Conservation (phyloP, 495 filamentous ascomycete species). For the Trichoderma asperelloides region DNA sequence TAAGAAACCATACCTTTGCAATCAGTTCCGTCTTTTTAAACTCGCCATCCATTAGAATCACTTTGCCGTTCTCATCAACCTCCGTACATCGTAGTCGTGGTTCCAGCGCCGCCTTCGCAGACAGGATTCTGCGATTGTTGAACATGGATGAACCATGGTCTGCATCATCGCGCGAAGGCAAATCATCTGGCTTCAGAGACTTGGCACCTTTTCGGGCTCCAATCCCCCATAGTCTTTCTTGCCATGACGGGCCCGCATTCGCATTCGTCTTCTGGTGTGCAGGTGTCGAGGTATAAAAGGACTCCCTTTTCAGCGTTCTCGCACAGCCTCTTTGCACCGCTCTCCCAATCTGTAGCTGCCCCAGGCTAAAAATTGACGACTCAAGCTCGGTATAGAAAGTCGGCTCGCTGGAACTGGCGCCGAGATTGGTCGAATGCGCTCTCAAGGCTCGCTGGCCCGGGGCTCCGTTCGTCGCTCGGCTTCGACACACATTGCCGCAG, state of each 20-base stretch:
- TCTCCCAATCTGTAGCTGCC: neutral
- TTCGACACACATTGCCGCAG: constrained; percentile 21
- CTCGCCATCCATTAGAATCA: constrained; percentile 90
- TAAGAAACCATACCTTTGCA: constrained; percentile 59
- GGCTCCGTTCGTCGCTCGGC: neutral
- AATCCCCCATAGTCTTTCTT: constrained; percentile 46
- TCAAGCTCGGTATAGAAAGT: neutral
- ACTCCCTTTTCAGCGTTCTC: neutral
- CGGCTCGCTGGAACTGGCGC: neutral
- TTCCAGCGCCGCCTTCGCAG: constrained; percentile 68
- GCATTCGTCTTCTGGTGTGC: neutral
- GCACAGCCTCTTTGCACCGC: neutral
- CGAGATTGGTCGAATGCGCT: neutral
- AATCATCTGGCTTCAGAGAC: constrained; percentile 40
- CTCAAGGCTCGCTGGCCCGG: neutral
- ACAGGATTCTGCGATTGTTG: constrained; percentile 50
- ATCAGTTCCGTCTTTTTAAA: constrained; percentile 96
- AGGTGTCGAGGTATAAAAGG: neutral
- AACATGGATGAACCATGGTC: constrained; percentile 41
- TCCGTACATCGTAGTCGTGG: constrained; percentile 85
- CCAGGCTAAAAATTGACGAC: neutral
- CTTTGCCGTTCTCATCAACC: constrained; percentile 85
- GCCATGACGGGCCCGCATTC: constrained; percentile 31
- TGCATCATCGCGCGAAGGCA: constrained; percentile 41
- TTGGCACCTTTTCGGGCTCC: constrained; percentile 23